phyloP scores from a whole-genome alignment of 208 protist genomes.

The Endotrypanum monterogeii region DNA sequence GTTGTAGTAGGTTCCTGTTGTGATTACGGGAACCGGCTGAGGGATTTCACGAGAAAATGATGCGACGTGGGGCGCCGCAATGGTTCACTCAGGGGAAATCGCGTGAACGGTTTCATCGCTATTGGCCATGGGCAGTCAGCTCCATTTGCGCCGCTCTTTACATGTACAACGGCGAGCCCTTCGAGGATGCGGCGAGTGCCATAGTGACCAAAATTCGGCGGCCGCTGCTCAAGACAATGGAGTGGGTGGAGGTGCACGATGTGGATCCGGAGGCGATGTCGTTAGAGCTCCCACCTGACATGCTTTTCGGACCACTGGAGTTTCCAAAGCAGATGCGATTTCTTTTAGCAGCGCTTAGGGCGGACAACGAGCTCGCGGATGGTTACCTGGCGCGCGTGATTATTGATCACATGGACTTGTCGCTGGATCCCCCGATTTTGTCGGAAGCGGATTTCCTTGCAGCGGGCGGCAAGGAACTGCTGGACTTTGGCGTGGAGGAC shows the following conservation, averaged over 20 bases:
- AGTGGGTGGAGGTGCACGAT: constrained; percentile 91
- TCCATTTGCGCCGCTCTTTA: constrained; percentile 78
- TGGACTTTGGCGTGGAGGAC: constrained; percentile 84
- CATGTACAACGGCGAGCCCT: constrained; percentile 85
- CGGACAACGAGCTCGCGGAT: constrained; percentile 89
- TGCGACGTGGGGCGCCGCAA: constrained; percentile 74
- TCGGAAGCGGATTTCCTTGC: constrained; percentile 66
- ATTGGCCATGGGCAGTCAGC: constrained; percentile 88
- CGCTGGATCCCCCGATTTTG: constrained; percentile 77
- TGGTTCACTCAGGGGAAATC: constrained; percentile 86
- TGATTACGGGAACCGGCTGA: neutral
- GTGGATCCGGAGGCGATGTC: constrained; percentile 89
- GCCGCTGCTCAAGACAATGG: constrained; percentile 81
- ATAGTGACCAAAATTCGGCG: constrained; percentile 79
- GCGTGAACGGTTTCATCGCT: constrained; percentile 80
- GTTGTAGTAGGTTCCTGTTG: neutral
- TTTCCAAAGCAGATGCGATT: constrained; percentile 91
- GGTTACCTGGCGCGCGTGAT: constrained; percentile 87
- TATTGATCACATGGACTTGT: constrained; percentile 89
- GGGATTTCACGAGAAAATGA: constrained; percentile 28
- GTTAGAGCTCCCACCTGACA: constrained; percentile 87
- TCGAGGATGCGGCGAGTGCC: constrained; percentile 81
- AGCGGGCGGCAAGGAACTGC: constrained; percentile 62
- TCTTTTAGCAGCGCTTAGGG: constrained; percentile 78
- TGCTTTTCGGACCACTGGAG: constrained; percentile 87